A percentile compares a stretch with the other conserved stretches of the same genome.
These are phyloP conservation scores for Talaromyces sp. DNA, from an alignment of 2,329 filamentous ascomycete genomes.

Conservation along the genomic window DNA sequence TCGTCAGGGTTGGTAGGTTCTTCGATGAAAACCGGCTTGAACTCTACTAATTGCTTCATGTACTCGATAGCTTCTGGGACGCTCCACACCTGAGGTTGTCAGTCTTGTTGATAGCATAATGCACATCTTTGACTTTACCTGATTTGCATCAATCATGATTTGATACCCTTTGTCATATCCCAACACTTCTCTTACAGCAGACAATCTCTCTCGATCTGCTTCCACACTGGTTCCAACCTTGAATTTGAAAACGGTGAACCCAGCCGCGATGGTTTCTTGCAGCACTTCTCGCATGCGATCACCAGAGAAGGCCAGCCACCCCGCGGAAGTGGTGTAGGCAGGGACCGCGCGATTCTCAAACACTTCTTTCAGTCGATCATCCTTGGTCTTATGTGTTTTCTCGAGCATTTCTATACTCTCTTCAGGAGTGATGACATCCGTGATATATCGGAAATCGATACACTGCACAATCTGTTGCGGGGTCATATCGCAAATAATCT, in stretches of 20 bases:
- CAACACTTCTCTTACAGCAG: conserved; percentile 71
- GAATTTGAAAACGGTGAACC: conserved; percentile 83
- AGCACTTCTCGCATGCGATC: conserved; percentile 77
- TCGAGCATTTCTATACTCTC: conserved; percentile 71
- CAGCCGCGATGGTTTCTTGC: conserved; percentile 66
- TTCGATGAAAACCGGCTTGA: conserved; percentile 83
- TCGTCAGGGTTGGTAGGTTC: conserved; percentile 89
- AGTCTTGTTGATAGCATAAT: not conserved
- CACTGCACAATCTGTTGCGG: conserved; percentile 80
- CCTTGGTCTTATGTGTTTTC: conserved; percentile 62
- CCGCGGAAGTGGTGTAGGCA: conserved; percentile 83
- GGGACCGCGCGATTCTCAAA: conserved; percentile 70
- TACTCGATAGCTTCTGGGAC: conserved; percentile 83
- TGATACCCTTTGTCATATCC: conserved; percentile 77
- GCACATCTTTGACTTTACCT: conserved; percentile 42
- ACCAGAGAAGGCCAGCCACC: conserved; percentile 86
- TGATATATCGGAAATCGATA: conserved; percentile 93
- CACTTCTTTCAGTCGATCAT: conserved; percentile 66
- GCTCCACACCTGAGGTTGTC: conserved; percentile 60
- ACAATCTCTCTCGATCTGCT: conserved; percentile 64
- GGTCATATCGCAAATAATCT: conserved; percentile 80
- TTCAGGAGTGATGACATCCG: conserved; percentile 78
- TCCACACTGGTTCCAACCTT: conserved; percentile 75
- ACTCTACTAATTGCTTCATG: conserved; percentile 76
- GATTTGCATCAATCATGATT: conserved; percentile 89